phyloP scores from a whole-genome alignment of 2,329 filamentous ascomycete species.

The Pseudopyrenochaeta lycopersici region DNA sequence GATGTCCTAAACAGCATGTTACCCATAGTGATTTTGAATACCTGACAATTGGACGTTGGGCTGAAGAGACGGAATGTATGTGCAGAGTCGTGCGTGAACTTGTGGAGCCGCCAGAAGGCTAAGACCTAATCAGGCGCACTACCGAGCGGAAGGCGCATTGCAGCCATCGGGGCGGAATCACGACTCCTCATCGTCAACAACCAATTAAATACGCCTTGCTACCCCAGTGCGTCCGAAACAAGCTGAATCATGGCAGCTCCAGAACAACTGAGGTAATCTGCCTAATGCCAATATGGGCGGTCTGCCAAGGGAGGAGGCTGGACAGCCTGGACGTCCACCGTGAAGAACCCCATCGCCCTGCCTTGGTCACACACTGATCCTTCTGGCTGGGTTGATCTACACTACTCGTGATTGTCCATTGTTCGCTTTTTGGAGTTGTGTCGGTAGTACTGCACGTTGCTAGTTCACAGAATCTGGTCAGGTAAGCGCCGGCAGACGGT shows the following conservation, averaged over 20 bases:
- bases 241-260: slow-evolving; percentile 31
- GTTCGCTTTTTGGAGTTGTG: slow-evolving; percentile 13
- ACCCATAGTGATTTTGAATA: too few species aligned
- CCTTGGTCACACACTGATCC: slow-evolving; percentile 5
- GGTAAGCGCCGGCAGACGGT: slow-evolving; percentile 16
- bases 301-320: slow-evolving; percentile 44
- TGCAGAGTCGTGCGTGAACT: not conserved
- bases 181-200: slow-evolving; percentile 32
- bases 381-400: slow-evolving; percentile 6
- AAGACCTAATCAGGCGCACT: slow-evolving; percentile 19
- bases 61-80: not conserved
- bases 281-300: slow-evolving; percentile 44
- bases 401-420: slow-evolving; percentile 6
- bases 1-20: too few species aligned
- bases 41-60: not conserved
- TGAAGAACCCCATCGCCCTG: slow-evolving; percentile 3
- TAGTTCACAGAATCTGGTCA: slow-evolving; percentile 11
- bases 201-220: slow-evolving; percentile 40
- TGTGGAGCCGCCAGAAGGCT: slow-evolving; percentile 11
- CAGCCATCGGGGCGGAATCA: slow-evolving; percentile 26
- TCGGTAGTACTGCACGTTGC: slow-evolving; percentile 20
- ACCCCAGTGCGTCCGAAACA: slow-evolving; percentile 32
- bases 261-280: slow-evolving; percentile 42
- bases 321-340: slow-evolving; percentile 10
- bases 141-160: slow-evolving; percentile 24